Base-by-base conservation (phyloP, 2,329 filamentous ascomycete species). In the Botrytis deweyae region DNA sequence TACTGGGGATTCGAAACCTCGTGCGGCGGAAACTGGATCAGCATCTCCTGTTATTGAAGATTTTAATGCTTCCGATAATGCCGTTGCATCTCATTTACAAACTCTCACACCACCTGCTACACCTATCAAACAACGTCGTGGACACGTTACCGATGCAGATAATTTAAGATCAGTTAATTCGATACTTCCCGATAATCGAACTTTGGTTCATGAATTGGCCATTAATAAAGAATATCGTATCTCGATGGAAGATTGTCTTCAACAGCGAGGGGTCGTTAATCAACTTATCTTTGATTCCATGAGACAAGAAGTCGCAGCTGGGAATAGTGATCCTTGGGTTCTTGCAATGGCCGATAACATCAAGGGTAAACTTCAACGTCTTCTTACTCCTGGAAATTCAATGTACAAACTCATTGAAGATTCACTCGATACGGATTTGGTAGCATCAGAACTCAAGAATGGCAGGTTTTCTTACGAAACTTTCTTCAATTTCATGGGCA, bases 401-500 rank as follows among this genome's bases (percentile, higher is more conserved):
- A 92, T 94, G 88, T 87, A 94, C 80, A 90, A 86, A 4, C 86
- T 93, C 63, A 93, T 95, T 74, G 89, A 89, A 3, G 93, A 95
- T 79, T 89, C 92, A 1, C 84, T 96, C 38, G 93, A 95, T 77
- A 88, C 90, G 1, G 90, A 93, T 58, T 86, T 92, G 75, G 90
- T 94, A 42, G 86, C 87, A 75, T 88, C 87, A 59, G 91, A 95
- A 77, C 93, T 93, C 78, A 84, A 85, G 16, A 86, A 90, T 72
- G 92, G 93, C 22, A 89, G 88, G 68, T 95, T 95, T 81, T 95
- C 93, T 0, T 95, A 95, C 77, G 90, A 92, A 77, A 91, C 90
- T 74, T 95, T 95, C 82, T 95, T 95, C 80, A 84, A 86, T 2
- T 92, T 93, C 76, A 93, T 95, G 87, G 90, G 89, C 1, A 88